These are phyloP conservation scores for Pugionium dolabratum DNA, from an alignment of 345 rosid genomes.

Conservation along the genomic window DNA sequence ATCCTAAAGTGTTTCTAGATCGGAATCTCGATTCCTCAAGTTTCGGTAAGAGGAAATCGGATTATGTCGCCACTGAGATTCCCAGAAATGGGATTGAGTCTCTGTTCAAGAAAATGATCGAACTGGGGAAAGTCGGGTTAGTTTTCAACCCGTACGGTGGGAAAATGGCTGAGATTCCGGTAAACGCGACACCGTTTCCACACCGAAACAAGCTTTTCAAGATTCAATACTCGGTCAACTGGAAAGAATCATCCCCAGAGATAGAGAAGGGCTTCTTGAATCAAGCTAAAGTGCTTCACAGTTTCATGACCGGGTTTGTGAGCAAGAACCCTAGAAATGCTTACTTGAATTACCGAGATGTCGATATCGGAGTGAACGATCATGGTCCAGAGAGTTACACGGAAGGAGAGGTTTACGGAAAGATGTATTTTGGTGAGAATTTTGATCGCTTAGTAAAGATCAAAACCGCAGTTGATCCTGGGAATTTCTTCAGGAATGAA, in stretches of 20 bases:
- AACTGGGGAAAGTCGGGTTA: slow-evolving; percentile 49
- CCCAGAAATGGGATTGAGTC: slow-evolving; percentile 34
- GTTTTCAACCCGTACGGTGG: slow-evolving; percentile 39
- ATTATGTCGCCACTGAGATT: slow-evolving; percentile 55
- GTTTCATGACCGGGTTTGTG: slow-evolving; percentile 60
- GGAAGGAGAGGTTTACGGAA: slow-evolving; percentile 57
- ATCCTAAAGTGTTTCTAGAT: slow-evolving; percentile 48
- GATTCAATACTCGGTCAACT: slow-evolving; percentile 50
- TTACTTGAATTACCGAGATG: slow-evolving; percentile 57
- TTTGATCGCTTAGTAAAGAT: slow-evolving; percentile 56
- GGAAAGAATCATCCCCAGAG: slow-evolving; percentile 45
- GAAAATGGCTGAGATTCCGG: slow-evolving; percentile 48
- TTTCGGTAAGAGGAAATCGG: slow-evolving; percentile 65
- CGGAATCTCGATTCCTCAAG: slow-evolving; percentile 35
- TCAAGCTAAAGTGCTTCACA: slow-evolving; percentile 42
- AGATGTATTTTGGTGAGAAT: slow-evolving; percentile 54
- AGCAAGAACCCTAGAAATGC: slow-evolving; percentile 67
- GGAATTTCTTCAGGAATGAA: slow-evolving; percentile 57
- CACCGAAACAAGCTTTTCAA: slow-evolving; percentile 62
- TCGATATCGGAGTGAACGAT: slow-evolving; percentile 51
- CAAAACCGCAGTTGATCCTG: slow-evolving; percentile 55
- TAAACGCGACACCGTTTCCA: slow-evolving; percentile 52
- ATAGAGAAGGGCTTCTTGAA: slow-evolving; percentile 35
- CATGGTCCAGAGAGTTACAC: slow-evolving; percentile 39
- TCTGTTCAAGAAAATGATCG: slow-evolving; percentile 55